phyloP scores from a whole-genome alignment of 2,329 filamentous ascomycete species.

The Exophiala spinifera region DNA sequence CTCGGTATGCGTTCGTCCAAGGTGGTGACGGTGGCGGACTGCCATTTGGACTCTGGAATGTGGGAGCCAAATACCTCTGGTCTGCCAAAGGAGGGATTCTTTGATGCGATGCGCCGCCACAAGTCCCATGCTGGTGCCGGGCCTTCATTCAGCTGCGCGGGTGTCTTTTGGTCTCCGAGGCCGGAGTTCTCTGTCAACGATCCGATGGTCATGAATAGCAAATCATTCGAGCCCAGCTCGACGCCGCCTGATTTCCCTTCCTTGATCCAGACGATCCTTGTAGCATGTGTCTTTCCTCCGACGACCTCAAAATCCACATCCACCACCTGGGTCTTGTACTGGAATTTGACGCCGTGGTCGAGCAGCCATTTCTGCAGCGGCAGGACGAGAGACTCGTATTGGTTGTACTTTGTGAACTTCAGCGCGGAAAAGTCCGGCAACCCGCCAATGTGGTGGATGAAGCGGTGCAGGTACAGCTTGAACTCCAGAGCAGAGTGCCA shows the following conservation, averaged over 20 bases:
- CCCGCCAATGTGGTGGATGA: conserved; percentile 27
- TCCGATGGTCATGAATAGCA: conserved; percentile 42
- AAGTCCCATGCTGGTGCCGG: conserved; percentile 42
- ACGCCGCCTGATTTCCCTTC: conserved; percentile 28
- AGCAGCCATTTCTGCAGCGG: conserved; percentile 30
- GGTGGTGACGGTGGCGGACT: conserved; percentile 42
- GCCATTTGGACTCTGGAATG: conserved; percentile 37
- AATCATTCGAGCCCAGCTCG: conserved; percentile 33
- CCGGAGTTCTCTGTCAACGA: conserved; percentile 39
- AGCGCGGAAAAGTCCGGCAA: conserved; percentile 24
- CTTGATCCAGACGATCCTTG: conserved; percentile 28
- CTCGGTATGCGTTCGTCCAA: conserved; percentile 25
- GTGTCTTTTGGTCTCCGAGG: conserved; percentile 36
- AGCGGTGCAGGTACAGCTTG: conserved; percentile 28
- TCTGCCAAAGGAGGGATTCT: conserved; percentile 38
- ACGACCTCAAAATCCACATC: conserved; percentile 30
- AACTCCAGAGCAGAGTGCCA: conserved; percentile 34
- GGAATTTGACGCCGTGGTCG: conserved; percentile 31
- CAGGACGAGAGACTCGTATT: conserved; percentile 30
- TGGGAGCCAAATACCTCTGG: conserved; percentile 43
- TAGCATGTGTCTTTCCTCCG: conserved; percentile 27
- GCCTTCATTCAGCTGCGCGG: conserved; percentile 32
- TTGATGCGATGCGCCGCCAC: conserved; percentile 41
- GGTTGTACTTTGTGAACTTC: conserved; percentile 30
- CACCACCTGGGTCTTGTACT: conserved; percentile 29